Conservation (phyloP, 805 yeast species). For the Candida methanosorbosa region DNA sequence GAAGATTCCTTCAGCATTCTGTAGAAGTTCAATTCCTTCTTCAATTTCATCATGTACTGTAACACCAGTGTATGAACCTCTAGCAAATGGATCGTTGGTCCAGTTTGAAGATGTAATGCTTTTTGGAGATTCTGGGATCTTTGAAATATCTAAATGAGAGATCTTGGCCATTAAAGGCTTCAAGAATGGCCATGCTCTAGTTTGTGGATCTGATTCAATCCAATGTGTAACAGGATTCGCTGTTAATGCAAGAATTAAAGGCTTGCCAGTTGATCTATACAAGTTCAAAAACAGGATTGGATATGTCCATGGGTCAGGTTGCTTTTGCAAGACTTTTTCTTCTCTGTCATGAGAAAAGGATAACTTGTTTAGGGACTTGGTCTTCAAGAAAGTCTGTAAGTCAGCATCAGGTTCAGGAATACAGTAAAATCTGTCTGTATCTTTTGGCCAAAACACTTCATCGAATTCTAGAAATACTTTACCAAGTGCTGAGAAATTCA, state of each 20-base stretch:
- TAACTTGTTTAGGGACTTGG: not conserved
- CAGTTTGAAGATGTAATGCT: slow-evolving; percentile 29
- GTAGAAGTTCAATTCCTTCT: slow-evolving; percentile 26
- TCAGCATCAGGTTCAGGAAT: slow-evolving; percentile 19
- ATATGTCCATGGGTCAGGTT: slow-evolving; percentile 15
- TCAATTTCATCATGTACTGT: slow-evolving; percentile 19
- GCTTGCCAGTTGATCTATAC: slow-evolving; percentile 21
- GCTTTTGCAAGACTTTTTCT: not conserved
- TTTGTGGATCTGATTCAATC: slow-evolving; percentile 30
- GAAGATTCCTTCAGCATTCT: slow-evolving; percentile 31
- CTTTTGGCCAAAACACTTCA: slow-evolving; percentile 34
- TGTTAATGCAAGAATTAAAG: slow-evolving; percentile 35
- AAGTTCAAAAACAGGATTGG: slow-evolving; percentile 23
- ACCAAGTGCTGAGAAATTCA: slow-evolving; percentile 35
- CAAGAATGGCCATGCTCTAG: slow-evolving; percentile 36
- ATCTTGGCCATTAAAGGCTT: slow-evolving; percentile 30
- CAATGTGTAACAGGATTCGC: slow-evolving; percentile 43
- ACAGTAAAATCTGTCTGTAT: slow-evolving; percentile 23
- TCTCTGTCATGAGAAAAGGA: not conserved
- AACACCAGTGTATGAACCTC: slow-evolving; percentile 36
- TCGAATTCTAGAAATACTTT: slow-evolving; percentile 40
- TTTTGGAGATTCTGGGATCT: slow-evolving; percentile 15
- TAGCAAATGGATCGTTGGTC: slow-evolving; percentile 42
- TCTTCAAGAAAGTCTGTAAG: slow-evolving; percentile 1
- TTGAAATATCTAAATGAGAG: slow-evolving; percentile 13